phyloP scores from a whole-genome alignment of 1,284 basidiomycete species.

The Ganoderma sp. region DNA sequence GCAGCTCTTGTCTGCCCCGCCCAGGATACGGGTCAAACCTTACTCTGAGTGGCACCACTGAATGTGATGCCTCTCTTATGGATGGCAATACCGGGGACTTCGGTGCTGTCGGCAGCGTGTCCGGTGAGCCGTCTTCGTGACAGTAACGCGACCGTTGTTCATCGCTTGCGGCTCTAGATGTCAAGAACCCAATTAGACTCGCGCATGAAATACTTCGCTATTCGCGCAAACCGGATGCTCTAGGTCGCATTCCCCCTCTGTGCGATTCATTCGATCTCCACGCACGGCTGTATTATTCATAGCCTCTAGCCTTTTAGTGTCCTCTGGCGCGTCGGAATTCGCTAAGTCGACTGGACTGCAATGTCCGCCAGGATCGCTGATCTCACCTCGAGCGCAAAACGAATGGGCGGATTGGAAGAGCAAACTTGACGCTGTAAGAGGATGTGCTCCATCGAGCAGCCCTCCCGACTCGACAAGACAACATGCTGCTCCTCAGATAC shows the following conservation, averaged over 20 bases:
- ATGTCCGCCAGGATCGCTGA: constrained; percentile 51
- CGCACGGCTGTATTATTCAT: not conserved
- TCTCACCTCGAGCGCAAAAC: constrained; percentile 53
- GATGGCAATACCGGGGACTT: constrained; percentile 56
- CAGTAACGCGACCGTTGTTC: no score
- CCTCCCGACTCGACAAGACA: not conserved
- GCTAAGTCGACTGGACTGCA: constrained; percentile 43
- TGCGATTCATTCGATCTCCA: constrained; percentile 37
- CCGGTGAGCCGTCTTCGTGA: constrained; percentile 45
- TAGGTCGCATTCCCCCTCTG: constrained; percentile 74
- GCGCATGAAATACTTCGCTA: constrained; percentile 63
- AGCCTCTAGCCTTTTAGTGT: constrained; percentile 49
- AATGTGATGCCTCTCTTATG: constrained; percentile 82
- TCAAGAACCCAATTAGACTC: constrained; percentile 69
- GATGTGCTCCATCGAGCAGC: not conserved
- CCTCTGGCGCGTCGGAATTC: constrained; percentile 59
- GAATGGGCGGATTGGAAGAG: constrained; percentile 69
- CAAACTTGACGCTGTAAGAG: constrained; percentile 42
- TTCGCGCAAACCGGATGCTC: constrained; percentile 51
- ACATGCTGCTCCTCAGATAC: not conserved
- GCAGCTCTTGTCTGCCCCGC: not conserved
- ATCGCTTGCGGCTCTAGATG: constrained; percentile 45
- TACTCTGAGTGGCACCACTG: constrained; percentile 68
- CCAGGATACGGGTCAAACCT: constrained; percentile 78
- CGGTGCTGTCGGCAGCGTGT: constrained; percentile 72